A percentile compares a stretch with the other conserved stretches of the same genome.
Evolutionary conservation across 371 early-diverging fungal genomes (phyloP).

Genomic region (Haplosporangium sp.): DNA sequence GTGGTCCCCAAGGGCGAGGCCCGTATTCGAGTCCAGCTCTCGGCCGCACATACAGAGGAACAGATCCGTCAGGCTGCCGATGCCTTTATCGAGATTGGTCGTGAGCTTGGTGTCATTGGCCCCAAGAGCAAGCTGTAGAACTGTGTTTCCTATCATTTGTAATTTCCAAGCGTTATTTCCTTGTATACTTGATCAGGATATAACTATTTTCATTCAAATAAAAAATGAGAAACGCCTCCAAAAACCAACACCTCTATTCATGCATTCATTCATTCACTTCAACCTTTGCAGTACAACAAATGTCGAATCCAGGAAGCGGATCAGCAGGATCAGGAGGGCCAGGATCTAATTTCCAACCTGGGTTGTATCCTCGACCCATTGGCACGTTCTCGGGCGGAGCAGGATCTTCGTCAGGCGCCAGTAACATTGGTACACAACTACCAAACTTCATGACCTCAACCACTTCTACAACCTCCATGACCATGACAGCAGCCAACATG

Average conservation of each 20-base stretch:
- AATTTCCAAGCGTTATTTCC: not conserved
- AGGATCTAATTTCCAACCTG: conserved; percentile 19
- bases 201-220: not conserved
- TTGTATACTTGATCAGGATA: not conserved
- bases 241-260: not conserved
- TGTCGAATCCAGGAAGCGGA: conserved; percentile 32
- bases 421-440: not conserved
- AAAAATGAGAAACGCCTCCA: no score
- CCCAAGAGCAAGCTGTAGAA: conserved; percentile 56
- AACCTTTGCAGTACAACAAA: not conserved
- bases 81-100: conserved; percentile 68
- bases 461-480: conserved; percentile 1
- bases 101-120: conserved; percentile 61
- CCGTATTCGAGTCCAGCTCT: conserved; percentile 73
- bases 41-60: conserved; percentile 66
- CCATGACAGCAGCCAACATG: not conserved
- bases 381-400: conserved; percentile 23
- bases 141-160: no score
- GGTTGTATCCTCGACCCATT: conserved; percentile 24
- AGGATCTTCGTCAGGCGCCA: not conserved
- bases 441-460: not conserved
- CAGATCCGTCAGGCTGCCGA: conserved; percentile 65
- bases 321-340: conserved; percentile 17
- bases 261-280: no score
- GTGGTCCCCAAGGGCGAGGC: conserved; percentile 75